Evolutionary conservation across 1,284 basidiomycete species (phyloP), one percentile per base, ranked within the genome.

Genomic region (Schizopora paradoxa): DNA sequence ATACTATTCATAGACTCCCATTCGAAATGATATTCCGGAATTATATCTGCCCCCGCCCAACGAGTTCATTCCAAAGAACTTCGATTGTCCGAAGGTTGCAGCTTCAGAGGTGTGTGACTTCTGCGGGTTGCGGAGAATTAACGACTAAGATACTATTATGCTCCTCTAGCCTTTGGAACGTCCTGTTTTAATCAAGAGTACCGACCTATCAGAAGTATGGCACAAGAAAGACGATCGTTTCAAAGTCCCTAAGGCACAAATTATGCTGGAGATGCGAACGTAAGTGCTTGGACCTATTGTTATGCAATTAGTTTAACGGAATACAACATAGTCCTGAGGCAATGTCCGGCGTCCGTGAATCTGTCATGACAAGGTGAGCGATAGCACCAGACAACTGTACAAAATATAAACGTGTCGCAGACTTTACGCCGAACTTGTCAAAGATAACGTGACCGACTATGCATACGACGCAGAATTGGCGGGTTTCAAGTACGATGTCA

Each of bases 151-250:
- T 46, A 44, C 6, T 21, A 49, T 28, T 45, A 47, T 27, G 37
- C 42, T 34, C 37, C 36, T 51, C 16, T 56, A 91, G 84, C 86
- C 87, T 11, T 62, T 77, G 45, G 78, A 77, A 47, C 77, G 85
- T 23, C 94, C 94, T 8, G 69, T 76, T 53, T 77, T 93, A 48
- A 74, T 97, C 45, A 71, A 77, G 22, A 75, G 91, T 61, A 90
- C 81, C 0, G 66, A 76, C 0, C 59, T 86, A 26, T 86, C 83
- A 1, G 74, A 81, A 16, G 65, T 96, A 8, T 98, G 93, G 93
- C 80, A 93, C 67, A 98, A 98, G 73, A 92, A 92, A 60, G 94
- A 98, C 61, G 93, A 98, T 64, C 78, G 76, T 50, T 97, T 94
- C 70, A 95, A 91, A 87, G 79, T 94, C 4, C 94, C 94, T 0